Conservation (phyloP, 2,329 filamentous ascomycete species). For the Xylaria sp. region DNA sequence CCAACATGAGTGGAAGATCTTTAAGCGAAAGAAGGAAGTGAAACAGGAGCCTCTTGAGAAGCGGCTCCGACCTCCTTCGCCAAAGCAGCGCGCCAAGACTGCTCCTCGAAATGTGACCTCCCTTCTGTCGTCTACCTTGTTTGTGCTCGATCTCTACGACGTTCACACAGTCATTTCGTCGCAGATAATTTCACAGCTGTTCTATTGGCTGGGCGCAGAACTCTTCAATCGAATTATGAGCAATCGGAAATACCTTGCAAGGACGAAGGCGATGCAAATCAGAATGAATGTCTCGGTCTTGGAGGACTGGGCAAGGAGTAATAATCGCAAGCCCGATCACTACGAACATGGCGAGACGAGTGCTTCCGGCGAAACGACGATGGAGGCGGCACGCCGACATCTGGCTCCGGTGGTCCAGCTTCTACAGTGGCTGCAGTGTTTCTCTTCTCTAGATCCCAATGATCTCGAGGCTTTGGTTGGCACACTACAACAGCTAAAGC, state of each 20-base stretch:
- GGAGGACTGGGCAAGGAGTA: slow-evolving; percentile 93
- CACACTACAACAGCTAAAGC: slow-evolving; percentile 86
- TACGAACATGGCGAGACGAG: slow-evolving; percentile 90
- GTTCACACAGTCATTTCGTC: slow-evolving; percentile 95
- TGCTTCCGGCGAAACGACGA: slow-evolving; percentile 81
- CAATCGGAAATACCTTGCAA: slow-evolving; percentile 88
- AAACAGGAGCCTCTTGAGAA: slow-evolving; percentile 92
- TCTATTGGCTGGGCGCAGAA: slow-evolving; percentile 96
- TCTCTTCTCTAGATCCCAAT: slow-evolving; percentile 84
- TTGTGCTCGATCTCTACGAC: slow-evolving; percentile 97
- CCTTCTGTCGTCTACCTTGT: slow-evolving; percentile 90
- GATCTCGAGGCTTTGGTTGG: slow-evolving; percentile 86
- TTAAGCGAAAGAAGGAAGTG: slow-evolving; percentile 86
- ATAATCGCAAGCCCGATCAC: slow-evolving; percentile 93
- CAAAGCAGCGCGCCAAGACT: slow-evolving; percentile 87
- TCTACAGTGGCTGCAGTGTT: slow-evolving; percentile 96
- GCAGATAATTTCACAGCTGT: slow-evolving; percentile 87
- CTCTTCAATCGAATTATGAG: slow-evolving; percentile 98
- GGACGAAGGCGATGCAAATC: slow-evolving; percentile 99
- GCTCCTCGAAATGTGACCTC: slow-evolving; percentile 96
- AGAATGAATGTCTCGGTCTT: slow-evolving; percentile 96
- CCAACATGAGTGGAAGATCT: slow-evolving; percentile 98
- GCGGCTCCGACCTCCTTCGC: slow-evolving; percentile 87
- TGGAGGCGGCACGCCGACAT: slow-evolving; percentile 82
- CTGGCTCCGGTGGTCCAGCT: slow-evolving; percentile 90